Evolutionary conservation across 2,329 filamentous ascomycete species (phyloP).

Genomic region (Lecanicillium sp.): DNA sequence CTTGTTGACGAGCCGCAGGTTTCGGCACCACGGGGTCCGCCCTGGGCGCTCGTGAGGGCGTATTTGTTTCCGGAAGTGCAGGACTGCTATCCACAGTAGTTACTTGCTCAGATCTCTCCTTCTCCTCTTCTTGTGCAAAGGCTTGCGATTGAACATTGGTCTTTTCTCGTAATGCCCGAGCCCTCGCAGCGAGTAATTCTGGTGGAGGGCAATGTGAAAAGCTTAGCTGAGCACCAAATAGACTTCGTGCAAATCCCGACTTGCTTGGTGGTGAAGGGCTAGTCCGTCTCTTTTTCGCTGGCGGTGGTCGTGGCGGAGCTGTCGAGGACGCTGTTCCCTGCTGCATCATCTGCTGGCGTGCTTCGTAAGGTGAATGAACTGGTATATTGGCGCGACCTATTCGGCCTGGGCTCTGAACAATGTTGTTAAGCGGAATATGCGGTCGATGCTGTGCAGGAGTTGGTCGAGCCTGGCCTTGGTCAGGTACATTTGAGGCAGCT

Average conservation of each 20-base stretch:
- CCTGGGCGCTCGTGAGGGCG: constrained; percentile 1
- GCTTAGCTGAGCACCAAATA: constrained; percentile 26
- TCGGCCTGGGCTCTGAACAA: constrained; percentile 21
- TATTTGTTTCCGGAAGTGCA: background rate
- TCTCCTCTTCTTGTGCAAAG: background rate
- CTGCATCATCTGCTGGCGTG: constrained; percentile 14
- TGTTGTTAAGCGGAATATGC: constrained; percentile 34
- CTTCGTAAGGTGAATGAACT: constrained; percentile 24
- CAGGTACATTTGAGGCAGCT: constrained; percentile 12
- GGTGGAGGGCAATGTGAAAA: constrained; percentile 17
- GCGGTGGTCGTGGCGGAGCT: constrained; percentile 10
- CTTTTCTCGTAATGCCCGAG: constrained; percentile 13
- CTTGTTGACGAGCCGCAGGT: background rate
- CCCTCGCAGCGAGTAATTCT: constrained; percentile 9
- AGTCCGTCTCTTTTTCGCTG: constrained; percentile 19
- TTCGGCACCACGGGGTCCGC: background rate
- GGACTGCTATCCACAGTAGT: constrained; percentile 1
- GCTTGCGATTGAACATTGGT: constrained; percentile 11
- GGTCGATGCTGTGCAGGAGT: constrained; percentile 26
- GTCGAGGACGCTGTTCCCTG: constrained; percentile 2
- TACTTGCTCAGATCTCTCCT: background rate
- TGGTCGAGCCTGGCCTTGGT: constrained; percentile 13
- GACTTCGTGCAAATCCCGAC: constrained; percentile 21
- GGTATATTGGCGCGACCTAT: constrained; percentile 25
- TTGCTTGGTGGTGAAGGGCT: constrained; percentile 24